Conservation (phyloP, 441 rosid genomes). For the Erodium texanum region DNA sequence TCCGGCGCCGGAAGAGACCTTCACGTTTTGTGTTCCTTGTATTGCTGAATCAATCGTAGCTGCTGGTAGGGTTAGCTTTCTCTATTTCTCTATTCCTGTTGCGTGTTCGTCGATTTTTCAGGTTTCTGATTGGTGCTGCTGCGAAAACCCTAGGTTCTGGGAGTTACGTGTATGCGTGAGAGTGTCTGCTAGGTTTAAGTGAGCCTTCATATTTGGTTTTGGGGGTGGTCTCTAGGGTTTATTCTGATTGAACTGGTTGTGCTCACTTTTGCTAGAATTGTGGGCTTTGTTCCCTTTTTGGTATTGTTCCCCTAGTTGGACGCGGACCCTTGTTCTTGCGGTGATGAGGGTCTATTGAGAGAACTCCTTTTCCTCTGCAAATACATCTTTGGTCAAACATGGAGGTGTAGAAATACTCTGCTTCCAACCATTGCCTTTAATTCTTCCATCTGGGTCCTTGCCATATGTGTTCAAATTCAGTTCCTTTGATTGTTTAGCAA, state of each 20-base stretch:
- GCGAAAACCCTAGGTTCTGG: constrained; percentile 36
- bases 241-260: constrained; percentile 19
- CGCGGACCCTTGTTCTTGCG: too few species aligned
- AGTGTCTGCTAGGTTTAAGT: constrained; percentile 36
- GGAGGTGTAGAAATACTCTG: constrained; percentile 33
- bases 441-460: too few species aligned
- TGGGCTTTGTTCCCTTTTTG: constrained; percentile 13
- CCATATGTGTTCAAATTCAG: too few species aligned
- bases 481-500: constrained; percentile 5
- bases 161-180: constrained; percentile 3
- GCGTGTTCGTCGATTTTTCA: background rate
- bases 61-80: constrained; percentile 28
- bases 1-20: too few species aligned
- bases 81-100: constrained; percentile 11
- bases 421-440: background rate
- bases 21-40: too few species aligned
- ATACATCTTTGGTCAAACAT: constrained; percentile 41
- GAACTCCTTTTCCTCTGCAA: constrained; percentile 24
- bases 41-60: constrained; percentile 13
- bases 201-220: constrained; percentile 9
- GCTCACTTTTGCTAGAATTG: constrained; percentile 15
- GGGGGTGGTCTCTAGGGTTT: constrained; percentile 14
- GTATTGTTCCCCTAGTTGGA: background rate
- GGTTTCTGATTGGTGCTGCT: constrained; percentile 4
- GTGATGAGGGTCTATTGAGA: constrained; percentile 32